Evolutionary conservation across 192 early-diverging fungal species (phyloP), one percentile per base, ranked within the genome.

Genomic region (Cladochytrium replicatum): DNA sequence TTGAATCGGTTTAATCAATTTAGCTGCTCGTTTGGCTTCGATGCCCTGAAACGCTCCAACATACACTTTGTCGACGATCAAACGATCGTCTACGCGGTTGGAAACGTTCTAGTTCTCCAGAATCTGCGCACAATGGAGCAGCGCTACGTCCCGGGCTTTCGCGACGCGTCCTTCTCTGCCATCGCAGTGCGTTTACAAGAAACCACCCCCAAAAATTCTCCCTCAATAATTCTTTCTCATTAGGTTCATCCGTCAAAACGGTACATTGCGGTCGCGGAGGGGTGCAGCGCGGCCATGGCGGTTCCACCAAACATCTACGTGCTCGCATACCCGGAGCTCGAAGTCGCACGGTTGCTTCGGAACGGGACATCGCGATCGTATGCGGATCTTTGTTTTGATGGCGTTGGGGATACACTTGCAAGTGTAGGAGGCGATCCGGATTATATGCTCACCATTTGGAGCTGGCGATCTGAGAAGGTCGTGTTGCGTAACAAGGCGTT

Each of bases 361-460:
- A 63, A 65, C 21, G 78, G 78, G 13, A 59, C 78, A 1, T 62
- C 51, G 25, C 23, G 63, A 19, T 62, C 60, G 2, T 76, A 60
- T 51, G 50, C 72, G 2, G 67, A 73, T 32, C 42, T 81, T 3
- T 52, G 51, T n/a, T 81, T 81, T 56, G 74, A 80, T 46, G 46
- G 47, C 6, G 43, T 43, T 13, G 78, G 78, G 15, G 67, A 70
- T 28, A 77, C 66, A 46, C 49, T 81, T 2, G 76, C 74, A 11
- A 73, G 69, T 40, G 67, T 81, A 17, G 78, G 69, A 4, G 29
- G 48, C 30, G 76, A 81, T 61, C 78, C 78, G 5, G 78, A 81
- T 44, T 81, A 72, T 50, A 80, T 74, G 71, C 60, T 81, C 4
- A 81, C 78, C 4, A 55, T 81, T 4, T 81, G 78, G 78, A 60